These are phyloP conservation scores for Ascosphaera pollenicola DNA, from an alignment of 2,329 filamentous ascomycete species.

Conservation along the genomic window DNA sequence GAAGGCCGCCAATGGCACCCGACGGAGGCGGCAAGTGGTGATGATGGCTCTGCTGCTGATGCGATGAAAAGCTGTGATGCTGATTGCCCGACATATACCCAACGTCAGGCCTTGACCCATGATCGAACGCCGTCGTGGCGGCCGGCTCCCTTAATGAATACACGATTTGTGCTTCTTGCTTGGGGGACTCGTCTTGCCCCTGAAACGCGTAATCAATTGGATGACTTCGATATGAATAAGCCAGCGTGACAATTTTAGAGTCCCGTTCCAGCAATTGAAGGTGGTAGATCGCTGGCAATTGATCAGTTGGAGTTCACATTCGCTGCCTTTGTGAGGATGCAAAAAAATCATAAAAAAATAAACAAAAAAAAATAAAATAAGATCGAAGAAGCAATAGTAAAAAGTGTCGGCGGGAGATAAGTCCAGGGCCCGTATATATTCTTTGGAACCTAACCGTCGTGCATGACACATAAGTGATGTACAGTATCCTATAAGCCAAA, in stretches of 20 bases:
- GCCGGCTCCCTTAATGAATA: conserved; percentile 31
- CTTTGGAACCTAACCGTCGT: too few species aligned
- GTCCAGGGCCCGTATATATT: too few species aligned
- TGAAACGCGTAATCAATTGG: conserved; percentile 54
- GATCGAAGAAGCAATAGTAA: background rate
- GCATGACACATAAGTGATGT: too few species aligned
- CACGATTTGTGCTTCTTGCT: conserved; percentile 39
- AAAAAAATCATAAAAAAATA: background rate
- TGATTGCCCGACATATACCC: conserved; percentile 13
- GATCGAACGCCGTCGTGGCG: conserved; percentile 15
- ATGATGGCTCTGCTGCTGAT: conserved; percentile 13
- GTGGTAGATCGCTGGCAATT: too few species aligned
- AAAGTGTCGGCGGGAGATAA: too few species aligned
- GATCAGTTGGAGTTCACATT: background rate
- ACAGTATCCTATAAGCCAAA: too few species aligned
- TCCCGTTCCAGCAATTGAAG: too few species aligned
- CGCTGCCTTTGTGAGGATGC: background rate
- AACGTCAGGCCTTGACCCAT: conserved; percentile 13
- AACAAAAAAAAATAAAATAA: conserved; percentile 1
- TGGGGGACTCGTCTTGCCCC: conserved; percentile 41
- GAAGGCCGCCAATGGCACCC: conserved; percentile 12
- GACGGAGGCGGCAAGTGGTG: conserved; percentile 8
- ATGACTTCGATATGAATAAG: conserved; percentile 55
- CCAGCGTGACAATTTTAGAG: conserved; percentile 51
- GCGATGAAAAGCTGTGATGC: conserved; percentile 13